Conservation (phyloP, 495 filamentous ascomycete species). For the Zalerion maritima region DNA sequence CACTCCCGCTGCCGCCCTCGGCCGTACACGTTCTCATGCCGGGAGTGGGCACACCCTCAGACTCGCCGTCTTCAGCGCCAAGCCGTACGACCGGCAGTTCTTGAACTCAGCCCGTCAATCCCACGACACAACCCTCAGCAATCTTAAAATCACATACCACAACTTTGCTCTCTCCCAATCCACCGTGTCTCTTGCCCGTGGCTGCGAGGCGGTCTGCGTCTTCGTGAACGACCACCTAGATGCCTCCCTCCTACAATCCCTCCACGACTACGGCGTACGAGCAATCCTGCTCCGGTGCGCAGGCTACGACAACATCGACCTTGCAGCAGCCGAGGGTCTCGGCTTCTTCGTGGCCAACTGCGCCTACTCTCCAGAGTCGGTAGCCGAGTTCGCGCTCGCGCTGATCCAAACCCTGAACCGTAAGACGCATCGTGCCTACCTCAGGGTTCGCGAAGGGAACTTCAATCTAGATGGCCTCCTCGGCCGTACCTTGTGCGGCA, state of each 20-base stretch:
- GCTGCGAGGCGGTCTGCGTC: conserved; percentile 34
- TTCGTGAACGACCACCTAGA: conserved; percentile 41
- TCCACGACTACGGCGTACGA: conserved; percentile 22
- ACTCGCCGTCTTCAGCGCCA: conserved; percentile 46
- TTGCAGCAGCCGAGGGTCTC: conserved; percentile 26
- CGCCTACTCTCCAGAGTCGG: conserved; percentile 40
- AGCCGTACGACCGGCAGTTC: conserved; percentile 44
- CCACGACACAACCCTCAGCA: too few species aligned
- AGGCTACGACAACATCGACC: conserved; percentile 41
- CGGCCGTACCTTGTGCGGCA: conserved; percentile 31
- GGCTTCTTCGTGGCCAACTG: conserved; percentile 38
- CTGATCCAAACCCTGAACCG: conserved; percentile 41
- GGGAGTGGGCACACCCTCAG: conserved; percentile 34
- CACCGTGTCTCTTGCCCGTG: conserved; percentile 30
- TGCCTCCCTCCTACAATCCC: conserved; percentile 22
- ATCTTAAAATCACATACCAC: conserved; percentile 23
- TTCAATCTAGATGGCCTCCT: conserved; percentile 40
- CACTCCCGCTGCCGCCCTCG: too few species aligned
- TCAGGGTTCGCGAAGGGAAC: conserved; percentile 43
- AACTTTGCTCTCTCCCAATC: conserved; percentile 23
- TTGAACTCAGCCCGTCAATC: conserved; percentile 24
- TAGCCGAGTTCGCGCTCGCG: conserved; percentile 41
- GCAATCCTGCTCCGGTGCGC: conserved; percentile 39
- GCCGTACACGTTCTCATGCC: too few species aligned
- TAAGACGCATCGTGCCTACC: conserved; percentile 42